A percentile compares a stretch with the other conserved stretches of the same genome.
phyloP scores from a whole-genome alignment of 2,329 filamentous ascomycete species.

The Ceratocystis alfenasii region DNA sequence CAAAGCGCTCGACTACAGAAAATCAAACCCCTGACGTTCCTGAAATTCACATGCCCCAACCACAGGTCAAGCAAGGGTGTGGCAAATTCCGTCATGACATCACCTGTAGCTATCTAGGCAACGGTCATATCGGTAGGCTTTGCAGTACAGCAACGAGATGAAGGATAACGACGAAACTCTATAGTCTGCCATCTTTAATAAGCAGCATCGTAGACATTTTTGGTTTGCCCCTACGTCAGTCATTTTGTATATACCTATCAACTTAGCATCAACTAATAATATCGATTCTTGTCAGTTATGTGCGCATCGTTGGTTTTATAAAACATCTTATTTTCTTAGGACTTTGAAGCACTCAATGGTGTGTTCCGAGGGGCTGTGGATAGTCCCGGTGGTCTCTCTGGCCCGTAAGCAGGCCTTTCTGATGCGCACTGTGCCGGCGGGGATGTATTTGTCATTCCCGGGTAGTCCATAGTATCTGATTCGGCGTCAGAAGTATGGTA shows the following conservation, averaged over 20 bases:
- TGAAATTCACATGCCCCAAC: not conserved
- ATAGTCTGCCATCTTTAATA: not conserved
- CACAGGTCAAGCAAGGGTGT: not conserved
- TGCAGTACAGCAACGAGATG: not conserved
- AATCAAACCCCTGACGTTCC: constrained; percentile 1
- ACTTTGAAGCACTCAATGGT: constrained; percentile 13
- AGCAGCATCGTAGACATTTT: not conserved
- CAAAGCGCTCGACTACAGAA: not conserved
- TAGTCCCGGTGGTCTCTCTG: constrained; percentile 24
- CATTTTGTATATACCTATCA: not conserved
- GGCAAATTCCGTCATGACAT: constrained; percentile 6
- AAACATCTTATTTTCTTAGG: constrained; percentile 6
- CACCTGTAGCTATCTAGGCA: not conserved
- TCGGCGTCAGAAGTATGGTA: constrained; percentile 16
- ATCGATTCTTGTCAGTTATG: not conserved
- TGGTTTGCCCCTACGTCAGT: not conserved
- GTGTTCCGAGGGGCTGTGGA: constrained; percentile 22
- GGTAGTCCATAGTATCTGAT: constrained; percentile 15
- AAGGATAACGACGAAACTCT: not conserved
- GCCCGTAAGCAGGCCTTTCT: constrained; percentile 18
- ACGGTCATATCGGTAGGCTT: not conserved
- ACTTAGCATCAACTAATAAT: not conserved
- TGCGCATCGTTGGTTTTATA: not conserved
- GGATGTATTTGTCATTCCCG: not conserved
- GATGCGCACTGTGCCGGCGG: not conserved